Conservation (phyloP, 192 early-diverging fungal genomes). For the Rhizophagus prolifer region DNA sequence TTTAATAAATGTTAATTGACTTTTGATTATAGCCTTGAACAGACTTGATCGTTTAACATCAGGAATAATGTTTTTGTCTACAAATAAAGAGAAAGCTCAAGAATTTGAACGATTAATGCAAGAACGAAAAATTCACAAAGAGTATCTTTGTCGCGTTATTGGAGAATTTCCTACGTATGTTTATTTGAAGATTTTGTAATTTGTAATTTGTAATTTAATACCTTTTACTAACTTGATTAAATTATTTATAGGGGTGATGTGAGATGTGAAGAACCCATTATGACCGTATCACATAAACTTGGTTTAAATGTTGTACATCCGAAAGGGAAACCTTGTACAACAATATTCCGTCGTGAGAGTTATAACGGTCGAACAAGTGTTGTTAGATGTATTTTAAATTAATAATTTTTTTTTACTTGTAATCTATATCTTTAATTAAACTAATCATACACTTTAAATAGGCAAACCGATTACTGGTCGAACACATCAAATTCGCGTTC, state of each 20-base stretch:
- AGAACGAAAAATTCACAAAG: slow-evolving; percentile 72
- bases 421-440: slow-evolving; percentile 67
- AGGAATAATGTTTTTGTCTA: slow-evolving; percentile 82
- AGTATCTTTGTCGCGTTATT: slow-evolving; percentile 84
- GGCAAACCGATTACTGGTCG: slow-evolving; percentile 87
- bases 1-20: slow-evolving; percentile 28
- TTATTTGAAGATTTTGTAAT: not conserved
- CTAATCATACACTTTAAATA: slow-evolving; percentile 16
- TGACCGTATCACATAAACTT: slow-evolving; percentile 81
- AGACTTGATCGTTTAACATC: slow-evolving; percentile 93
- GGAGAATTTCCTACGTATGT: slow-evolving; percentile 81
- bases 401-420: slow-evolving; percentile 50
- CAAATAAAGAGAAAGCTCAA: slow-evolving; percentile 56
- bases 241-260: slow-evolving; percentile 48
- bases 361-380: slow-evolving; percentile 67
- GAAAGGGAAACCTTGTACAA: slow-evolving; percentile 81
- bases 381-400: slow-evolving; percentile 51
- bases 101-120: slow-evolving; percentile 66
- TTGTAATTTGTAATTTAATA: not conserved
- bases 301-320: slow-evolving; percentile 83
- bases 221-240: slow-evolving; percentile 3
- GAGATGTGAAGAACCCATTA: slow-evolving; percentile 78
- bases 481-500: slow-evolving; percentile 97
- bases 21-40: slow-evolving; percentile 66
- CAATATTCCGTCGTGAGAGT: slow-evolving; percentile 67